Base-by-base conservation (phyloP, 495 filamentous ascomycete genomes). In the Pyrenopolyporus hunteri region DNA sequence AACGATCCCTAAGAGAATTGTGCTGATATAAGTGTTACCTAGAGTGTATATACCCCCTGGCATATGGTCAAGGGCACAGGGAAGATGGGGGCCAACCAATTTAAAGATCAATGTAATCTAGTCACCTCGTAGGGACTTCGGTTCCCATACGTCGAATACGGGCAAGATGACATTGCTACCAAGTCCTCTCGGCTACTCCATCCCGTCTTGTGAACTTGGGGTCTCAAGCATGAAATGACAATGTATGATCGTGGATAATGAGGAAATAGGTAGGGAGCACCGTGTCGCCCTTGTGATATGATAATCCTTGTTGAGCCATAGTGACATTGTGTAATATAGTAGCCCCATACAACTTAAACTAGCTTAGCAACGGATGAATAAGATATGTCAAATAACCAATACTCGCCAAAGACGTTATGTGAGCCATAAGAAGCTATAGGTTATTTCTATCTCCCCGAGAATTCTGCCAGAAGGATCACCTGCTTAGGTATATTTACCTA, bases 241-340 rank as follows among this genome's bases (percentile, higher is more conserved):
- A 25, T 44, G n/a, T 13, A 28, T 29, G 17, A 43, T 37, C 9
- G 31, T 32, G 39, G 28, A 28, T 8, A 13, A 57, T 51, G 35
- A 19, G 49, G 32, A 42, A 60, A 35, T 56, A 40, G 19, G 56
- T 46, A 25, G 17, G 56, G 39, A 56, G 19, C 11, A 55, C 37
- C 51, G 36, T 57, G 62, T 60, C 40, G 56, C 56, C 49, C 26
- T 40, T 57, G 62, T 65, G 40, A 5, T 25, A 50, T 65, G 50
- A 45, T 4, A 25, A 37, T 31, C 7, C 32, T 42, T 55, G 43
- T 46, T 55, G 22, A 35, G 28, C 42, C 23, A 28, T 35, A 52
- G 56, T 65, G 23, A 42, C 45, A 53, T 37, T 22, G 63, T 61
- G 57, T 60, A 47, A 61, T 53, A 53, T 39, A 35, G 14, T 40